Conservation (phyloP, 176 grass and related monocot genomes). For the Musa schizocarpa region DNA sequence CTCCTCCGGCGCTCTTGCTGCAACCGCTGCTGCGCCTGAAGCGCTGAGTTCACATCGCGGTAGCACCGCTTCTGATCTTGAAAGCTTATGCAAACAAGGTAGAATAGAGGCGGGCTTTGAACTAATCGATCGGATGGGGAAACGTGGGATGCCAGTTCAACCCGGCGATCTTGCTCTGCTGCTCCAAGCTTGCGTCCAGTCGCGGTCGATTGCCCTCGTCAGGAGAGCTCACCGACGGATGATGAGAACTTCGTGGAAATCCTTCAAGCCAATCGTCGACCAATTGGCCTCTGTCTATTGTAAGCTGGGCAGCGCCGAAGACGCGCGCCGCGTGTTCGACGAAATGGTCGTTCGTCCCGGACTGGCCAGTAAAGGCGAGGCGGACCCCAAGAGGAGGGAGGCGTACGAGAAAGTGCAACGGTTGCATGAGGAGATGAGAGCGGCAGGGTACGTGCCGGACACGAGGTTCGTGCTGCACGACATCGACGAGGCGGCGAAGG, state of each 20-base stretch:
- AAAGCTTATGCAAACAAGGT: slow-evolving; percentile 20
- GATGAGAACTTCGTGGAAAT: slow-evolving; percentile 5
- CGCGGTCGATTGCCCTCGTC: slow-evolving; percentile 36
- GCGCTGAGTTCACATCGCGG: too few relatives aligned
- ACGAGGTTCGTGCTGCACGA: slow-evolving; percentile 67
- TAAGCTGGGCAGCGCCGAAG: slow-evolving; percentile 47
- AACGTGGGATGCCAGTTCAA: not conserved
- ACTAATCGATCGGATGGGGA: slow-evolving; percentile 42
- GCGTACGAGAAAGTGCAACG: slow-evolving; percentile 61
- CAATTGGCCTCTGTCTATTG: slow-evolving; percentile 42
- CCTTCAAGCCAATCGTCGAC: slow-evolving; percentile 17
- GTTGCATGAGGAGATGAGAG: slow-evolving; percentile 66
- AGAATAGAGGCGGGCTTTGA: slow-evolving; percentile 28
- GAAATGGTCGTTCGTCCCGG: not conserved
- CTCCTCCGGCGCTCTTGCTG: not conserved
- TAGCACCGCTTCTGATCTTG: not conserved
- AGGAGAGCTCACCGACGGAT: slow-evolving; percentile 39
- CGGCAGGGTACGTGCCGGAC: slow-evolving; percentile 68
- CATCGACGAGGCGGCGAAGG: slow-evolving; percentile 68
- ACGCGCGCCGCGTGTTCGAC: slow-evolving; percentile 38
- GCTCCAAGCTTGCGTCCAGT: slow-evolving; percentile 32
- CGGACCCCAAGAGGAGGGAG: slow-evolving; percentile 39
- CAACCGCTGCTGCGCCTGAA: not conserved
- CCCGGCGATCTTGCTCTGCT: slow-evolving; percentile 26
- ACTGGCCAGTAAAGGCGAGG: not conserved